phyloP scores from a whole-genome alignment of 768 basidiomycete genomes.

The Mycena kentingensis region DNA sequence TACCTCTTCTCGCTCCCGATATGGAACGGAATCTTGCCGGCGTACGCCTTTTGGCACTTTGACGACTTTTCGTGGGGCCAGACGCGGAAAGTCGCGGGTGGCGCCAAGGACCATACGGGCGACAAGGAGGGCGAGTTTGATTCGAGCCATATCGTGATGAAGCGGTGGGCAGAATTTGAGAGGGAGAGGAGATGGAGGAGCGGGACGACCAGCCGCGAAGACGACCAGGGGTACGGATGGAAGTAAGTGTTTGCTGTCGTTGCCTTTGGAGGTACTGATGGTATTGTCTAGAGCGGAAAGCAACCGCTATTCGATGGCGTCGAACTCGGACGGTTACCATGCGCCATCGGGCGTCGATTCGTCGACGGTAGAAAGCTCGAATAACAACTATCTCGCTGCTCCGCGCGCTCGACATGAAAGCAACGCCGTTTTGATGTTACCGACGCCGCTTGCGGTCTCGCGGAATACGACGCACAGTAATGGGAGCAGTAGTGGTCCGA shows the following conservation, averaged over 20 bases:
- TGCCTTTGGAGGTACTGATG: slow-evolving; percentile 17
- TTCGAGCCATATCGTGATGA: slow-evolving; percentile 96
- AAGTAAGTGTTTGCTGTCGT: slow-evolving; percentile 50
- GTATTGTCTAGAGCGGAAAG: slow-evolving; percentile 33
- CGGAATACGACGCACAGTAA: slow-evolving; percentile 21
- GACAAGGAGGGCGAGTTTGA: slow-evolving; percentile 99
- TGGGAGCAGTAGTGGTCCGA: slow-evolving; percentile 40
- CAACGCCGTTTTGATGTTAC: slow-evolving; percentile 70
- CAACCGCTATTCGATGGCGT: slow-evolving; percentile 76
- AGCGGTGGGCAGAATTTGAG: slow-evolving; percentile 98
- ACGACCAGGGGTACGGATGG: slow-evolving; percentile 68
- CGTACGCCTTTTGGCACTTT: slow-evolving; percentile 99
- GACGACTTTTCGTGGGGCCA: slow-evolving; percentile 99
- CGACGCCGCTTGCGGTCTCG: slow-evolving; percentile 65
- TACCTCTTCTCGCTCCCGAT: slow-evolving; percentile 92
- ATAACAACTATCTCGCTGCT: slow-evolving; percentile 33
- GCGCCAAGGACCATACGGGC: slow-evolving; percentile 67
- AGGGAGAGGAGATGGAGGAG: slow-evolving; percentile 92
- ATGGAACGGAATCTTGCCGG: slow-evolving; percentile 95
- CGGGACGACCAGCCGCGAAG: slow-evolving; percentile 81
- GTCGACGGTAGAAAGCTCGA: slow-evolving; percentile 66
- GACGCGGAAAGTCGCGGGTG: slow-evolving; percentile 81
- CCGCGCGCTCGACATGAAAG: slow-evolving; percentile 68
- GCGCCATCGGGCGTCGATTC: slow-evolving; percentile 44
- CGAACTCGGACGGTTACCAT: slow-evolving; percentile 73